Conservation (phyloP, 805 yeast species). For the Huiozyma naganishii region DNA sequence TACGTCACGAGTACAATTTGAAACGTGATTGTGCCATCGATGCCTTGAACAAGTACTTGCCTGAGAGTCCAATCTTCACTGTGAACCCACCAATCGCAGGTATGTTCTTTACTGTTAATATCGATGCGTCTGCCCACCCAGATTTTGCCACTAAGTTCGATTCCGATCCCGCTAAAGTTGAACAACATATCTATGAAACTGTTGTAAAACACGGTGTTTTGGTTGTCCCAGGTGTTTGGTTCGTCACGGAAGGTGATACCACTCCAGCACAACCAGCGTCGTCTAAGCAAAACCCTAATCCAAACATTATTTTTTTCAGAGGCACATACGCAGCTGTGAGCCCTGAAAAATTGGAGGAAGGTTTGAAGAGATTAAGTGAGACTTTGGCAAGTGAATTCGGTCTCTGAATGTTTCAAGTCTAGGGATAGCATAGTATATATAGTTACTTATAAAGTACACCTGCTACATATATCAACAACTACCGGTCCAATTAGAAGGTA, state of each 20-base stretch:
- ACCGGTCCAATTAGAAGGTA: no score
- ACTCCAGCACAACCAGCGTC: constrained; percentile 46
- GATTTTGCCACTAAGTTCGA: constrained; percentile 46
- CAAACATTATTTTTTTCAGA: constrained; percentile 57
- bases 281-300: constrained; percentile 31
- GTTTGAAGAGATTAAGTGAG: constrained; percentile 57
- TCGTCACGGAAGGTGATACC: constrained; percentile 46
- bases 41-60: constrained; percentile 48
- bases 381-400: constrained; percentile 48
- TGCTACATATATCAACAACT: neutral
- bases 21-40: constrained; percentile 85
- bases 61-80: constrained; percentile 20
- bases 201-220: constrained; percentile 51
- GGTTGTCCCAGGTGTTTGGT: constrained; percentile 81
- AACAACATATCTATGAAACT: constrained; percentile 49
- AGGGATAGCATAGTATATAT: neutral
- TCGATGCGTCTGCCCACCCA: constrained; percentile 78
- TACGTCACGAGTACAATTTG: constrained; percentile 71
- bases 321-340: constrained; percentile 86
- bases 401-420: neutral
- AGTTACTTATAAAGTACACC: neutral
- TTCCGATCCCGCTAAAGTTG: constrained; percentile 54
- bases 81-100: constrained; percentile 67
- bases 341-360: constrained; percentile 46
- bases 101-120: constrained; percentile 67